Evolutionary conservation across 2,329 filamentous ascomycete genomes (phyloP).

Genomic region (Rachicladosporium sp.): DNA sequence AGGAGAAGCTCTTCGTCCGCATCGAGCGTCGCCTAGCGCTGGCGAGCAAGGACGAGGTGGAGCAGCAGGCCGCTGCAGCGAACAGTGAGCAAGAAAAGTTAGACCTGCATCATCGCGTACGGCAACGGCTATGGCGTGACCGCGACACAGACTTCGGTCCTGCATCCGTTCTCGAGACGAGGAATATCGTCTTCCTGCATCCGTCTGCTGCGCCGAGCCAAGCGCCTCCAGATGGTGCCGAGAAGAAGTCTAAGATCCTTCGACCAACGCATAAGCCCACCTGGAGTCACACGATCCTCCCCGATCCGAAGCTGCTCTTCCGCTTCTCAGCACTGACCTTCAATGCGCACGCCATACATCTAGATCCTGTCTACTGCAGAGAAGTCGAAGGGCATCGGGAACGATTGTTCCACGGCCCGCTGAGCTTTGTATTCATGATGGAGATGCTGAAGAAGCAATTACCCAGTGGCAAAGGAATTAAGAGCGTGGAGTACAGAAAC

Average conservation of each 20-base stretch:
- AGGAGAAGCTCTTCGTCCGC: constrained; percentile 47
- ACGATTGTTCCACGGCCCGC: constrained; percentile 75
- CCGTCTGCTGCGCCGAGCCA: constrained; percentile 27
- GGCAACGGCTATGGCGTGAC: constrained; percentile 31
- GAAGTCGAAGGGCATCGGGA: constrained; percentile 61
- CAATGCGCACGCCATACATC: constrained; percentile 86
- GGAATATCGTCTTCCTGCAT: constrained; percentile 54
- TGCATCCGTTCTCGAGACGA: constrained; percentile 42
- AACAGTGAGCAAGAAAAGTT: constrained; percentile 22
- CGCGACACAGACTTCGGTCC: constrained; percentile 31
- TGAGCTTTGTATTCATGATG: constrained; percentile 67
- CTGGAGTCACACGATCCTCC: constrained; percentile 50
- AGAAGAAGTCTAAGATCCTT: constrained; percentile 13
- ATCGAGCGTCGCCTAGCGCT: constrained; percentile 42
- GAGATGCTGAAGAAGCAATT: constrained; percentile 37
- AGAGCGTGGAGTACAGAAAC: constrained; percentile 64
- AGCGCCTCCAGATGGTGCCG: constrained; percentile 8
- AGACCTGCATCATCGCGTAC: constrained; percentile 23
- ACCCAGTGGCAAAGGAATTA: constrained; percentile 27
- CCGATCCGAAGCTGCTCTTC: constrained; percentile 64
- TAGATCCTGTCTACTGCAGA: constrained; percentile 59
- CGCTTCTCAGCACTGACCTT: constrained; percentile 83
- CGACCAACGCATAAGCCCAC: constrained; percentile 38
- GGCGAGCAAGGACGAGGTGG: constrained; percentile 17
- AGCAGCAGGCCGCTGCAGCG: constrained; percentile 24